A percentile compares a stretch with the other conserved stretches of the same genome.
Evolutionary conservation across 768 basidiomycete species (phyloP).

Genomic region (Solioccasus polychromus): DNA sequence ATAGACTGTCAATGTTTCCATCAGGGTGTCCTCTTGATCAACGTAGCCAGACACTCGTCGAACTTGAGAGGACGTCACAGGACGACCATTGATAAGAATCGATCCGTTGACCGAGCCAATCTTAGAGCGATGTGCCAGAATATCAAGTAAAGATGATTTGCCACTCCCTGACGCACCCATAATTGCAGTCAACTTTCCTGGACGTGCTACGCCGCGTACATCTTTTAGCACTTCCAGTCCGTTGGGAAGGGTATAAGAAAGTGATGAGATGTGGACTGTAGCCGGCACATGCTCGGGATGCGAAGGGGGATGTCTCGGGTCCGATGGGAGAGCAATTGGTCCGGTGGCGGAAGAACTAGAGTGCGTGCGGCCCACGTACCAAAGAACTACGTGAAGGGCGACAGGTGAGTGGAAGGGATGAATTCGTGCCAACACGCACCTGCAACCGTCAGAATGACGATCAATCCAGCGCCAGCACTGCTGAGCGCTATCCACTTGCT

Average conservation of each 20-base stretch:
- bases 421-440: slow-evolving; percentile 34
- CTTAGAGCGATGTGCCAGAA: slow-evolving; percentile 89
- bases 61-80: slow-evolving; percentile 71
- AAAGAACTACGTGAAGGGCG: slow-evolving; percentile 53
- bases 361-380: slow-evolving; percentile 84
- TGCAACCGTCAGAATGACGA: slow-evolving; percentile 68
- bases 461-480: slow-evolving; percentile 68
- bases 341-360: slow-evolving; percentile 41
- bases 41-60: slow-evolving; percentile 90
- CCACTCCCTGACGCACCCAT: slow-evolving; percentile 98
- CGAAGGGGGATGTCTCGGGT: slow-evolving; percentile 55
- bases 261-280: slow-evolving; percentile 82
- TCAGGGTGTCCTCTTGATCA: slow-evolving; percentile 97
- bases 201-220: slow-evolving; percentile 80
- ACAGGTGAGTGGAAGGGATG: neutral
- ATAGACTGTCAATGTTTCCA: slow-evolving; percentile 96
- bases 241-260: slow-evolving; percentile 72
- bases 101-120: slow-evolving; percentile 69
- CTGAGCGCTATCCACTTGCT: slow-evolving; percentile 81
- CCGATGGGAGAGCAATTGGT: slow-evolving; percentile 87
- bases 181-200: slow-evolving; percentile 91
- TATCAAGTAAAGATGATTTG: slow-evolving; percentile 95
- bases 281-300: slow-evolving; percentile 86
- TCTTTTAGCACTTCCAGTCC: slow-evolving; percentile 69
- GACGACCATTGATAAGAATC: slow-evolving; percentile 83